Evolutionary conservation across 2,329 filamentous ascomycete species (phyloP).

Genomic region (Scedosporium dehoogii): DNA sequence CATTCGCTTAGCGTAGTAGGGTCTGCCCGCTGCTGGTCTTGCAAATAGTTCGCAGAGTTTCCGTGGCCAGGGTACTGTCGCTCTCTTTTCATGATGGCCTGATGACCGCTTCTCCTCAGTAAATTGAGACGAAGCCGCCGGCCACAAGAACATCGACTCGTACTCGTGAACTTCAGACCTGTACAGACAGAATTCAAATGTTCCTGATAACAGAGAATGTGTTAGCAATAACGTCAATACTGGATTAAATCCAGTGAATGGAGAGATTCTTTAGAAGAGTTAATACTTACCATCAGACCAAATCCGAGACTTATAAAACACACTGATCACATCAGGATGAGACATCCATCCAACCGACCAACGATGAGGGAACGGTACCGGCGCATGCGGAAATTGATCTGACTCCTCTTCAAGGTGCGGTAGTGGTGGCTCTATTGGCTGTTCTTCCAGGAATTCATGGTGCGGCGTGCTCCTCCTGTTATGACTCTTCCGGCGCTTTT

Average conservation of each 20-base stretch:
- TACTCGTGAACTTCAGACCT: neutral
- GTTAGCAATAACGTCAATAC: too few species aligned
- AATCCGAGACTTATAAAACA: neutral
- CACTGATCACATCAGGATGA: neutral
- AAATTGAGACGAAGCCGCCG: neutral
- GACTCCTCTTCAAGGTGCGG: neutral
- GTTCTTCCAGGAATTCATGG: neutral
- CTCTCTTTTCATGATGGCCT: neutral
- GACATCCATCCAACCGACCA: neutral
- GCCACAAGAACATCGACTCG: neutral
- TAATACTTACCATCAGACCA: neutral
- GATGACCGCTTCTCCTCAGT: neutral
- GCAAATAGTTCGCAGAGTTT: too few species aligned
- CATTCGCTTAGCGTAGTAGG: too few species aligned
- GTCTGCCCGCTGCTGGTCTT: too few species aligned
- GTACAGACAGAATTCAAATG: neutral
- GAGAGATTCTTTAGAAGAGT: too few species aligned
- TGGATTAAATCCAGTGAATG: neutral
- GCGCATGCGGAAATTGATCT: neutral
- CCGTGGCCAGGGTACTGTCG: too few species aligned
- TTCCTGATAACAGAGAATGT: too few species aligned
- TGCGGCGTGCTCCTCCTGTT: neutral
- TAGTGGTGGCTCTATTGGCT: neutral
- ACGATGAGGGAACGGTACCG: neutral
- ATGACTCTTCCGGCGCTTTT: neutral